Evolutionary conservation across 768 basidiomycete genomes (phyloP), one percentile per base, ranked within the genome.

Genomic region (Termitomyces sp.): DNA sequence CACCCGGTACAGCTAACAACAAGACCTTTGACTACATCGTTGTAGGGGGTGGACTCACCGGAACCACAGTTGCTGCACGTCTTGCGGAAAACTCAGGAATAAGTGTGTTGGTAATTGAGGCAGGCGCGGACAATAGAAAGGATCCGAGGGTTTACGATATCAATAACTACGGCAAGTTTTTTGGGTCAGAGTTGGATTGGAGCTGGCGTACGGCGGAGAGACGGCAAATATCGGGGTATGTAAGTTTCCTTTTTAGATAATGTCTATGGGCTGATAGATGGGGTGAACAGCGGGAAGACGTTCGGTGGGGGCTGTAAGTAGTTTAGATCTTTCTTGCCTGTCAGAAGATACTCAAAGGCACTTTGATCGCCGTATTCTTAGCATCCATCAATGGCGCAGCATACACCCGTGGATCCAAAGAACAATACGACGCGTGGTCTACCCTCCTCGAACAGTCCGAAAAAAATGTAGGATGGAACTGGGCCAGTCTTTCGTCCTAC

Each of bases 51-150:
- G 76, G 79, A 14, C 63, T 81, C 12, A 73, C 81, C 1, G 83
- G 82, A 18, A 72, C 74, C 14, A 79, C 81, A 4, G 77, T 84
- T 39, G 79, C 83, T 24, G 72, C 72, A 12, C 71, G 82, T 12
- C 71, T 83, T 12, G 67, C 80, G 0, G 81, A 83, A 63, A 72
- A 82, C 54, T 61, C 76, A 4, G 59, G 65, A 0, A 67, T 76
- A 42, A 73, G 75, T 10, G 75, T 85, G 0, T 72, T 83, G 4
- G 66, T 83, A 56, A 72, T 85, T 45, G 83, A 85, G 65, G 82
- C 77, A 3, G 83, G 83, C 1, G 72, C 67, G 7, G 82, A 82
- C 60, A 68, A 81, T 60, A 72, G 80, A 24, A 68, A 69, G 5
- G 75, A 81, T 60, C 68, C 76, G 1, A 66, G 71, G 13, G 74